Evolutionary conservation across 768 basidiomycete species (phyloP), one percentile per base, ranked within the genome.

Genomic region (Kwoniella europaea): DNA sequence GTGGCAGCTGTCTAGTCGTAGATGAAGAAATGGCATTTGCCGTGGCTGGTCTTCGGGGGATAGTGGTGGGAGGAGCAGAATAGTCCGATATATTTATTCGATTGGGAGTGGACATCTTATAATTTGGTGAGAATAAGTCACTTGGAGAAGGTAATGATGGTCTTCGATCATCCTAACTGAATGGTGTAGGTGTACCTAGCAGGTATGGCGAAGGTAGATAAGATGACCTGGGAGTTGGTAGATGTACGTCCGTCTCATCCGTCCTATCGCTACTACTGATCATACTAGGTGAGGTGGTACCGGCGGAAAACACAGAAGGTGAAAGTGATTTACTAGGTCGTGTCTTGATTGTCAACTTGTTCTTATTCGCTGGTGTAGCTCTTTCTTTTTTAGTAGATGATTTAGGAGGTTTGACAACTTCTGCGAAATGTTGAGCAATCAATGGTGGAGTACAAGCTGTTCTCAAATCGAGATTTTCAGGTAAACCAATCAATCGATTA

Each of bases 401-500:
- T 29, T 68, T 68, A 18, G 29, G 29, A 15, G 29, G 22, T 57
- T 68, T 61, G 18, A 29, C n/a, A 10, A 46, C 44, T 1, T 62
- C 53, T n/a, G 24, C 18, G 67, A 68, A 68, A 35, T 61, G 29
- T 24, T 62, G 59, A 22, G 29, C 18, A 9, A 68, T 63, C n/a
- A 63, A 22, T 2, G 67, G 41, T 9, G 58, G 67, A 24, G 52
- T 10, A 15, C 59, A 29, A 22, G 67, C 67, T 22, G 42, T 62
- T 35, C 68, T 20, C 4, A 70, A 13, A 44, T 70, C 68, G 4
- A 70, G 20, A 24, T 57, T 18, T 20, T 63, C 68, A 16, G 63
- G 53, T 42, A 64, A n/a, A 18, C 68, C 68, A 56, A 70, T 70
- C 22, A 65, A 15, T n/a, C 60, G 27, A 43, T 65, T 70, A 12